Evolutionary conservation across 192 early-diverging fungal species (phyloP), one percentile per base, ranked within the genome.

Genomic region (Mortierella alpina): DNA sequence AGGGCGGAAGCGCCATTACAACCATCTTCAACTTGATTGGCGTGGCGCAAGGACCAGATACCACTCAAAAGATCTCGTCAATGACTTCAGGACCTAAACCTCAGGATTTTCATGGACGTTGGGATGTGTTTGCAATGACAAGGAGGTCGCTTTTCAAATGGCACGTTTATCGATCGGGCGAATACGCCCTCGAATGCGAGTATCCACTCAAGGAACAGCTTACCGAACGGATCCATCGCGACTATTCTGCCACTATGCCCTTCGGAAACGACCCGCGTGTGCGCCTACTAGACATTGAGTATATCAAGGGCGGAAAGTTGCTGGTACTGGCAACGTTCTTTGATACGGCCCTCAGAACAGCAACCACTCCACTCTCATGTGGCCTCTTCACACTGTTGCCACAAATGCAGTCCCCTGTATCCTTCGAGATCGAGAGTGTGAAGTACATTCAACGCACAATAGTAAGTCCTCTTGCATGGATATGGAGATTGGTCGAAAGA

Each of bases 1-100:
- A 68, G 22, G 39, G 17, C 5, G 60, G 63, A 22, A 66, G 77
- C 6, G 48, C 70, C 4, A 80, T 80, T 0, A 59, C 77, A 40
- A 63, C 77, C 14, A 59, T 80, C 55, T 72, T 72, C 49, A 80
- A 44, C 49, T 53, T 80, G 59, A 80, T 80, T 7, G 77, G 77
- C 20, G 50, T 59, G 20, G 15, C 45, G 11, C 77, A 72, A 58
- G 70, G 59, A 46, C 69, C 66, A 9, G 66, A 72, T 15, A 72
- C 60, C 7, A 68, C 77, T 46, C 77, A 80, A 52, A 68, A 68
- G 22, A n/a, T 80, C 39, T 31, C 52, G 1, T 47, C 77, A 0
- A 48, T 80, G 70, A 72, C 70, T 39, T 80, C 77, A 14, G 77
- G 77, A 63, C 77, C 77, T 41, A 80, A 68, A 55, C 50, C 63